Percentiles rank a stretch among this genome's conserved stretches.
Conservation (phyloP, 2,329 filamentous ascomycete species). For the Fusarium sp. region DNA sequence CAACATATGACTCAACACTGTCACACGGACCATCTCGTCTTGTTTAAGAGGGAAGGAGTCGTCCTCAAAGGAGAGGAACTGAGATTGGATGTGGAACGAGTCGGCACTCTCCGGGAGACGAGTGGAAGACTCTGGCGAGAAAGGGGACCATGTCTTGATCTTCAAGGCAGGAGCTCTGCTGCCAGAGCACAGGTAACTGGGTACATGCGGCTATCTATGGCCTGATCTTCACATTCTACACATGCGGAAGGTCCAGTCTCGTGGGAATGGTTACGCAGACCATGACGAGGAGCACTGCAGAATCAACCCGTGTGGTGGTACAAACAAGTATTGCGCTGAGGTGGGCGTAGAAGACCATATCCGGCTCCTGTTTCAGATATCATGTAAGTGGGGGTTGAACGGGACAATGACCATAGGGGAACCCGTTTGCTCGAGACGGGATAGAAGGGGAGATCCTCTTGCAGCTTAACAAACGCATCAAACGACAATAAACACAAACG, state of each 20-base stretch:
- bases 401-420: not conserved
- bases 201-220: not conserved
- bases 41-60: constrained; percentile 3
- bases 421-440: not conserved
- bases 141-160: not conserved
- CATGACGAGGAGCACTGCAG: not conserved
- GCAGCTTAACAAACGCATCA: not conserved
- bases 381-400: not conserved
- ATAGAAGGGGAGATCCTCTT: not conserved
- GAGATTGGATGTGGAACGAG: not conserved
- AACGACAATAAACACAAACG: not conserved
- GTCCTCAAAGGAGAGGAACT: not conserved
- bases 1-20: not conserved
- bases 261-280: not conserved
- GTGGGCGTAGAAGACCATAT: not conserved
- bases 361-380: not conserved
- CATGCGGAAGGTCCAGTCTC: not conserved
- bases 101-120: not conserved
- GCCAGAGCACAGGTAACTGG: not conserved
- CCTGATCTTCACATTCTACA: not conserved
- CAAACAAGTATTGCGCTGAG: not conserved
- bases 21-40: constrained; percentile 9
- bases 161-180: not conserved
- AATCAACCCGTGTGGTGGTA: not conserved
- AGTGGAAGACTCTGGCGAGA: not conserved